Evolutionary conservation across 768 basidiomycete species (phyloP).

Genomic region (Suillus paluster): DNA sequence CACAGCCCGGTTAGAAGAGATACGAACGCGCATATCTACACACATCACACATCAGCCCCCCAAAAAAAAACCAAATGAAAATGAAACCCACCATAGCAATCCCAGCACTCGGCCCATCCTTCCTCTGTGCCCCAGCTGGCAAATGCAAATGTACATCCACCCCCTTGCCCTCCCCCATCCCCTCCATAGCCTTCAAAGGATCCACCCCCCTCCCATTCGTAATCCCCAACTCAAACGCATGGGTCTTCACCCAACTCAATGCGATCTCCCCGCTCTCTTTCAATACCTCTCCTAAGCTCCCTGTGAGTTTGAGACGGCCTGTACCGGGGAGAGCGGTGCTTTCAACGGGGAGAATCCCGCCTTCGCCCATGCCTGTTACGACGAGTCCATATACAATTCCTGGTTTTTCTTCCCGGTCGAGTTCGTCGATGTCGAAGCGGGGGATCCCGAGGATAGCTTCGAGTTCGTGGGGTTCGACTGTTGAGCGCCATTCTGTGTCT

Average conservation of each 20-base stretch:
- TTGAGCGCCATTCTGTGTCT: conserved; percentile 59
- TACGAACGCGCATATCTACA: conserved; percentile 81
- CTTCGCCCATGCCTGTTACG: conserved; percentile 88
- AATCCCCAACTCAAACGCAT: conserved; percentile 80
- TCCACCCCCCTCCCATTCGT: conserved; percentile 72
- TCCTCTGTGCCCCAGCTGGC: conserved; percentile 89
- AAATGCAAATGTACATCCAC: conserved; percentile 90
- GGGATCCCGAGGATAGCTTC: conserved; percentile 84
- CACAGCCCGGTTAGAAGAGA: conserved; percentile 80
- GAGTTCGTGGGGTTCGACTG: conserved; percentile 73
- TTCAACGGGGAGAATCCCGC: conserved; percentile 85
- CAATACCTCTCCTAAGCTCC: conserved; percentile 88
- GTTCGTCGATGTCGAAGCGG: conserved; percentile 79
- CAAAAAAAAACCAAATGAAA: conserved; percentile 1
- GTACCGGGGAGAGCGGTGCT: conserved; percentile 77
- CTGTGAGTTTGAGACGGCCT: conserved; percentile 78
- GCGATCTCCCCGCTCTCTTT: conserved; percentile 91
- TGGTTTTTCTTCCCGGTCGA: conserved; percentile 70
- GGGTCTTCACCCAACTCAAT: conserved; percentile 89
- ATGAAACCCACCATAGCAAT: conserved; percentile 70
- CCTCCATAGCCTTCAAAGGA: conserved; percentile 72
- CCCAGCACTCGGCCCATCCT: conserved; percentile 92
- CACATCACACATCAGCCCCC: neutral
- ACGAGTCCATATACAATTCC: conserved; percentile 88
- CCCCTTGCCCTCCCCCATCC: no score